Evolutionary conservation across 768 basidiomycete species (phyloP).

Genomic region (Pulveroboletus ravenelii): DNA sequence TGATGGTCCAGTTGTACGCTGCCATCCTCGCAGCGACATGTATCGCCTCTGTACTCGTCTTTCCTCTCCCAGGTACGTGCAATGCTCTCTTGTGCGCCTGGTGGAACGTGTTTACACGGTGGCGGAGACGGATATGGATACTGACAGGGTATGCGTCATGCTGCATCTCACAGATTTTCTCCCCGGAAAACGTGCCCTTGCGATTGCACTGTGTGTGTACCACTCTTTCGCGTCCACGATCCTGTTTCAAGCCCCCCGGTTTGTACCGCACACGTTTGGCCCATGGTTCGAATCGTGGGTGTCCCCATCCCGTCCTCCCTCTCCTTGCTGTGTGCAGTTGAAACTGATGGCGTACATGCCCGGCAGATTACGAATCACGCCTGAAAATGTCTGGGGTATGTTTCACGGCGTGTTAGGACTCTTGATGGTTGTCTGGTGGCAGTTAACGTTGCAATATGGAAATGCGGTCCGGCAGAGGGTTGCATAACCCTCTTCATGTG

Average conservation of each 20-base stretch:
- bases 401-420: constrained; percentile 69
- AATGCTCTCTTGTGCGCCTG: too few relatives aligned
- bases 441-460: constrained; percentile 56
- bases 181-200: constrained; percentile 80
- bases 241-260: constrained; percentile 70
- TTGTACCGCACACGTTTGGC: constrained; percentile 74
- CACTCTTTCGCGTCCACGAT: constrained; percentile 70
- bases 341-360: neutral
- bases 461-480: constrained; percentile 32
- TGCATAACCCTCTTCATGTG: too few relatives aligned
- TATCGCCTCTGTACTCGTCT: constrained; percentile 58
- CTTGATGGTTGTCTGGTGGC: constrained; percentile 80
- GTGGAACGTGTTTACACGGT: too few relatives aligned
- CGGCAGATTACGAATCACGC: constrained; percentile 46
- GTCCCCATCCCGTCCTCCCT: neutral
- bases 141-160: neutral
- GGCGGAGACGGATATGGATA: neutral
- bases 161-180: constrained; percentile 51
- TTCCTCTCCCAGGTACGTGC: constrained; percentile 58
- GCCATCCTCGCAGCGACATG: constrained; percentile 59
- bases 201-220: constrained; percentile 71
- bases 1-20: constrained; percentile 58
- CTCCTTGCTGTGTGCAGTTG: too few relatives aligned
- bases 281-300: constrained; percentile 55
- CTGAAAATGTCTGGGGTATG: constrained; percentile 69